Percentiles rank a stretch among this genome's conserved stretches.
These are phyloP conservation scores for Boletus vinaceobasis DNA, from an alignment of 768 basidiomycete species.

Conservation along the genomic window DNA sequence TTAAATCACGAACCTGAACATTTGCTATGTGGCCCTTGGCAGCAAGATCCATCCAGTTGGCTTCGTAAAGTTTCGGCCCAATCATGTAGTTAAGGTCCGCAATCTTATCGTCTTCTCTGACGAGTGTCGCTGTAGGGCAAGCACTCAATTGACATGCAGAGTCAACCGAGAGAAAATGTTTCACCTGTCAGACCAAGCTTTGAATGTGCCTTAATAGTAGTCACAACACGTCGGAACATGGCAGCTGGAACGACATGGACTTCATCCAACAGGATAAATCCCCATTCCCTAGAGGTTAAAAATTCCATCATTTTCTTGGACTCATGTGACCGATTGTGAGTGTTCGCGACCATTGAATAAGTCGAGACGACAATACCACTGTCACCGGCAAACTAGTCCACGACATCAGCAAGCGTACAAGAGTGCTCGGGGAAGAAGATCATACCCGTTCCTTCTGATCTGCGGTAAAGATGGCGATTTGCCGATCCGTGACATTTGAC, in stretches of 20 bases:
- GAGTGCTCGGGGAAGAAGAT: not conserved
- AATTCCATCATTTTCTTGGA: slow-evolving; percentile 99
- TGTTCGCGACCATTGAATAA: slow-evolving; percentile 99
- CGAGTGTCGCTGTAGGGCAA: slow-evolving; percentile 74
- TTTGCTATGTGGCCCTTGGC: slow-evolving; percentile 99
- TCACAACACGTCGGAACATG: slow-evolving; percentile 97
- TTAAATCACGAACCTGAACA: slow-evolving; percentile 72
- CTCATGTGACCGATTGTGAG: slow-evolving; percentile 96
- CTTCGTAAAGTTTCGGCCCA: slow-evolving; percentile 98
- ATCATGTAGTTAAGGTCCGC: slow-evolving; percentile 99
- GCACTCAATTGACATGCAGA: slow-evolving; percentile 1
- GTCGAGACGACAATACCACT: slow-evolving; percentile 98
- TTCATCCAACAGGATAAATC: slow-evolving; percentile 95
- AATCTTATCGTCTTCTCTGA: slow-evolving; percentile 99
- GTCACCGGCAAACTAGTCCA: slow-evolving; percentile 82
- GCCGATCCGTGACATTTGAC: slow-evolving; percentile 95
- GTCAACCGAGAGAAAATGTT: not conserved
- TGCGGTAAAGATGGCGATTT: slow-evolving; percentile 96
- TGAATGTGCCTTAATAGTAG: slow-evolving; percentile 97
- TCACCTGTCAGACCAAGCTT: slow-evolving; percentile 95
- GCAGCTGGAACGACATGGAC: slow-evolving; percentile 99
- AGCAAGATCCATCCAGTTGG: slow-evolving; percentile 99
- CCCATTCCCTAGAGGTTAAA: slow-evolving; percentile 97
- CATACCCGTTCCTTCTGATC: slow-evolving; percentile 94
- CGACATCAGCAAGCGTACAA: slow-evolving; percentile 4